Percentiles rank a stretch among this genome's conserved stretches.
Conservation (phyloP, 1,284 basidiomycete genomes). For the Sparassis latifolia region DNA sequence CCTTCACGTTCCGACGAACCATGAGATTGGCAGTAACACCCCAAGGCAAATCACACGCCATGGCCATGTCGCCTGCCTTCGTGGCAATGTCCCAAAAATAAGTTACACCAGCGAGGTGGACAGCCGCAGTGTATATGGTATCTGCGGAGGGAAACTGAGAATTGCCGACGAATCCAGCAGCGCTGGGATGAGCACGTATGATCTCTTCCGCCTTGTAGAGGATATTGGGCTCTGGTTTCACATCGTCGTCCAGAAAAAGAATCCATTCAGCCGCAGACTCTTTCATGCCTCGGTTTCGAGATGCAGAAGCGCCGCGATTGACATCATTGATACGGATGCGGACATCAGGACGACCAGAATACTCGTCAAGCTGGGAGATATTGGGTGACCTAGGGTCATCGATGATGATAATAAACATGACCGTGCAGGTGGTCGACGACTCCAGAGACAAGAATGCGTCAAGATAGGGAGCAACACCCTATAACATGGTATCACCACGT, state of each 20-base stretch:
- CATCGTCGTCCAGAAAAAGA: constrained; percentile 54
- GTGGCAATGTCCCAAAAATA: constrained; percentile 58
- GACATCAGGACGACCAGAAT: constrained; percentile 36
- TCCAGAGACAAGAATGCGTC: constrained; percentile 36
- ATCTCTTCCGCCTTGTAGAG: constrained; percentile 39
- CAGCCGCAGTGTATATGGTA: constrained; percentile 45
- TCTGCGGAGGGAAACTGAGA: constrained; percentile 41
- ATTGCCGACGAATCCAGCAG: constrained; percentile 50
- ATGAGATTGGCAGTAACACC: constrained; percentile 58
- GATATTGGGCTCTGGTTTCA: constrained; percentile 37
- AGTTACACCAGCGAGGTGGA: constrained; percentile 49
- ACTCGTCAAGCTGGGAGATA: constrained; percentile 29
- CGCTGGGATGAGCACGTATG: constrained; percentile 39
- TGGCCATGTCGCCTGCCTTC: constrained; percentile 28
- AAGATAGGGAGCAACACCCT: constrained; percentile 43
- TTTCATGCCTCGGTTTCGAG: constrained; percentile 40
- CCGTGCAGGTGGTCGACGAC: constrained; percentile 33
- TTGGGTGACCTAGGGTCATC: constrained; percentile 43
- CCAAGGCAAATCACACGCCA: constrained; percentile 45
- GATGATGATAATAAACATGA: constrained; percentile 53
- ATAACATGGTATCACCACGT: constrained; percentile 51
- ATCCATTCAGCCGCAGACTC: constrained; percentile 45
- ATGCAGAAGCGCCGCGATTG: constrained; percentile 43
- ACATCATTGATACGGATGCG: constrained; percentile 39
- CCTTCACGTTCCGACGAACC: constrained; percentile 37